These are phyloP conservation scores for Scheffersomyces amazonensis DNA, from an alignment of 805 yeast genomes.

Conservation along the genomic window DNA sequence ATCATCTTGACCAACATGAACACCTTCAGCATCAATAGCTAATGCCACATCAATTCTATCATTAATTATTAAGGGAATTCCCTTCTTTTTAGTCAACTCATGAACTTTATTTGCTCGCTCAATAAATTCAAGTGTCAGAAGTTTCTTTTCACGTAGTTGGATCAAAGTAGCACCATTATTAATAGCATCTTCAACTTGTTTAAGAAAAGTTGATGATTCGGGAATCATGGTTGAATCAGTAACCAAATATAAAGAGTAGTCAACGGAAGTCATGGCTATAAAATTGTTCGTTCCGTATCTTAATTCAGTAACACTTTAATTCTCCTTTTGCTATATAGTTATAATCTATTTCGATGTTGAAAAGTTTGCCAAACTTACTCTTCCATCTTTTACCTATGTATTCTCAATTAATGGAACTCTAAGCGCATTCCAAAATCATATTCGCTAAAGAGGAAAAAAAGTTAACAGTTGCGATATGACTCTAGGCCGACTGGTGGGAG, in stretches of 20 bases:
- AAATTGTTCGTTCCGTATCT: too few species aligned
- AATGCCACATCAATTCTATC: conserved; percentile 87
- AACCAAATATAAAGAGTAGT: conserved; percentile 70
- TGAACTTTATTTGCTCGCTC: conserved; percentile 60
- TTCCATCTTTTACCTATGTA: too few species aligned
- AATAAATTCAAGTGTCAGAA: conserved; percentile 67
- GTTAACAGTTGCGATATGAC: too few species aligned
- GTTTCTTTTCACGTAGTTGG: conserved; percentile 77
- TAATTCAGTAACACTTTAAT: too few species aligned
- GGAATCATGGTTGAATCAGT: conserved; percentile 81
- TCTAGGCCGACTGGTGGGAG: too few species aligned
- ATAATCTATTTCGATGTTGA: too few species aligned
- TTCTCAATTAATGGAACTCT: too few species aligned
- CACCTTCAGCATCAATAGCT: conserved; percentile 87
- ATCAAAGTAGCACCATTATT: conserved; percentile 75
- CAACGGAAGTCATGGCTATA: conserved; percentile 20
- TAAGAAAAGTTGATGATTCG: conserved; percentile 40
- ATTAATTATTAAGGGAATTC: conserved; percentile 78
- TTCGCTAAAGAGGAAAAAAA: too few species aligned
- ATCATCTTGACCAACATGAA: conserved; percentile 92
- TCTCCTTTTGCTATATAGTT: too few species aligned
- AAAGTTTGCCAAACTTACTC: too few species aligned
- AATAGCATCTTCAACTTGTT: conserved; percentile 64
- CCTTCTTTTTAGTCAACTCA: conserved; percentile 52
- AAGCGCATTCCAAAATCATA: too few species aligned